phyloP scores from a whole-genome alignment of 306 rosid species.

The Lotus japonicus region DNA sequence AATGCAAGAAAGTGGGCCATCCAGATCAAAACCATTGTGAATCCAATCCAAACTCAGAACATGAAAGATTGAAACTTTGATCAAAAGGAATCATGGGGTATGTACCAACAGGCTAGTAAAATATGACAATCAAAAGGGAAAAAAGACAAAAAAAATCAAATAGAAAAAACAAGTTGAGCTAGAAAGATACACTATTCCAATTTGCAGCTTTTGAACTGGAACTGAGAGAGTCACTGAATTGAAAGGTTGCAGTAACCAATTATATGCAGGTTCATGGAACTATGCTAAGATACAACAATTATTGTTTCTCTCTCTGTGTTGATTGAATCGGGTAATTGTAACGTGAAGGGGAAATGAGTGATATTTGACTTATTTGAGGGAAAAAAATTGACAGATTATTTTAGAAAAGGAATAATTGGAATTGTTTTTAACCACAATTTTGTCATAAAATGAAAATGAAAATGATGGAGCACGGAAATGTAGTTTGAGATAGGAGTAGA shows the following conservation, averaged over 20 bases:
- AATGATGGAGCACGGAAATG: neutral
- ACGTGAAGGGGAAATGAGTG: neutral
- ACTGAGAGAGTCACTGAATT: neutral
- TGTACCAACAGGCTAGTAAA: neutral
- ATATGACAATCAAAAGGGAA: neutral
- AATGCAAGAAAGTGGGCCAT: neutral
- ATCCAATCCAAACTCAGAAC: slow-evolving; percentile 7
- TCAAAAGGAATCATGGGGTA: neutral
- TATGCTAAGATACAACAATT: neutral
- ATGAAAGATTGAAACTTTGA: neutral
- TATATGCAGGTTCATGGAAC: too few relatives aligned
- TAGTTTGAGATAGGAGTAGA: neutral
- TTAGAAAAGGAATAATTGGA: neutral
- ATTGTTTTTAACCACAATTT: neutral
- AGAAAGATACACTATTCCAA: neutral
- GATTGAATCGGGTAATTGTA: neutral
- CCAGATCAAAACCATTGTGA: neutral
- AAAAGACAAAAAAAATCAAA: too few relatives aligned
- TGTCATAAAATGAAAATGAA: neutral
- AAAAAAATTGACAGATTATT: neutral
- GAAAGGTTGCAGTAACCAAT: too few relatives aligned
- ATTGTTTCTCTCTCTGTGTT: neutral
- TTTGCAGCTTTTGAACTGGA: neutral
- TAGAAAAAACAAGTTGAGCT: neutral
- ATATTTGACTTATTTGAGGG: neutral